Evolutionary conservation across 495 filamentous ascomycete species (phyloP), one percentile per base, ranked within the genome.

Genomic region (Neurospora africana): DNA sequence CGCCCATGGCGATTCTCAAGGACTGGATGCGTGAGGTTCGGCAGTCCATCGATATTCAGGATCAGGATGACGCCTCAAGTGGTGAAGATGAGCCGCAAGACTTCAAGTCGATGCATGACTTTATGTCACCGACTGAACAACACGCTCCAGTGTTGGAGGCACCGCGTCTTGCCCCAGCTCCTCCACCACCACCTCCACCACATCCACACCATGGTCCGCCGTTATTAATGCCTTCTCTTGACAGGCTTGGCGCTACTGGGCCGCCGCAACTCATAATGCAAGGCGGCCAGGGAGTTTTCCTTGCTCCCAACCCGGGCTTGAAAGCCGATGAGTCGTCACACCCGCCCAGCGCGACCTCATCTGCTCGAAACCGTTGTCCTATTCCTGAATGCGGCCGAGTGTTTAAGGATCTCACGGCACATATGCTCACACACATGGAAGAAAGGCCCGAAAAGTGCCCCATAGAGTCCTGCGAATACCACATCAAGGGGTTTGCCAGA

Each of bases 391-490:
- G 94, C 74, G 93, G 93, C 19, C 89, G 92, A 70, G 85, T 92
- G n/a, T 97, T 97, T 87, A 96, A 96, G 77, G 94, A 98, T 75
- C 82, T 97, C 69, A 95, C 95, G 76, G 94, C 95, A 6, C 95
- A 99, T 80, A 94, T 97, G 91, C 86, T 98, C 70, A 99, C 95
- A 2, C 95, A 99, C 81, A 92, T 94, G 82, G 90, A 90, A 70
- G 94, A 98, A 79, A 86, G 95, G 19, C 95, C 95, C 0, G 95
- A 98, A 72, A 99, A 99, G 79, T 99, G 95, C 78, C 95, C 95
- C 1, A 98, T 98, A 71, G 84, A 90, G 71, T 95, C 88, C 11
- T 99, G 95, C 85, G 93, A 97, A 76, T 99, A 97, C 79, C 93
- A 97, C 81, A 86, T 87, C 72, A 98, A 98, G 81, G 95, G 95